These are phyloP conservation scores for Discostella pseudostelligera DNA, from an alignment of 108 stramenopile species.

Conservation along the genomic window DNA sequence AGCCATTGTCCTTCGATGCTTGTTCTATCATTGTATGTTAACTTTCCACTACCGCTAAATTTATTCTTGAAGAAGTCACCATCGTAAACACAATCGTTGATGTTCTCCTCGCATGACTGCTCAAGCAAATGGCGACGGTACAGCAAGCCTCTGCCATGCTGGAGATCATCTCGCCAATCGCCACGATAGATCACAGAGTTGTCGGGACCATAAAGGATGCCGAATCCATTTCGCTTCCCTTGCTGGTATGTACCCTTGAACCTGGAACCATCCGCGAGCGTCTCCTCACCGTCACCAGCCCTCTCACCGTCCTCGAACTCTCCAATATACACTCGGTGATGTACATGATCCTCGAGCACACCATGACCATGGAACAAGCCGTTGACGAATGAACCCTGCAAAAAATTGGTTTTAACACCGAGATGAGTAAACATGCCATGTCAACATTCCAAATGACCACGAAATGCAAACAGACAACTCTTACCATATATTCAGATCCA, in stretches of 20 bases:
- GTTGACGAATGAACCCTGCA: constrained; percentile 19
- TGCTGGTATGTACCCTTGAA: constrained; percentile 35
- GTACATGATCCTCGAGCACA: constrained; percentile 20
- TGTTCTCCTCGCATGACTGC: too few relatives aligned
- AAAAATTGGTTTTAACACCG: neutral
- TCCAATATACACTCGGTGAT: constrained; percentile 20
- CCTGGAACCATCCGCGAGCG: constrained; percentile 19
- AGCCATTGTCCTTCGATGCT: constrained; percentile 47
- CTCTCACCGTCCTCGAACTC: constrained; percentile 33
- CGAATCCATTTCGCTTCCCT: constrained; percentile 39
- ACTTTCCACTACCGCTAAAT: constrained; percentile 35
- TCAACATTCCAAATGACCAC: neutral
- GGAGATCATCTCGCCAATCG: constrained; percentile 32
- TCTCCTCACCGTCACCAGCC: constrained; percentile 43
- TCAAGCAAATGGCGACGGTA: constrained; percentile 5
- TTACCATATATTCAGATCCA: constrained; percentile 28
- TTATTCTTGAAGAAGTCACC: constrained; percentile 34
- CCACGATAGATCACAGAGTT: constrained; percentile 33
- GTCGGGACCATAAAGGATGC: constrained; percentile 18
- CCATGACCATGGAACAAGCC: constrained; percentile 40
- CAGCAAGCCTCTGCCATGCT: constrained; percentile 36
- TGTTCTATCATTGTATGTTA: constrained; percentile 30
- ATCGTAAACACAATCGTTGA: constrained; percentile 13
- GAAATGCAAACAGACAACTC: neutral
- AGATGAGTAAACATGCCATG: neutral